Conservation (phyloP, 139 green algal genomes). For the Limnomonas spitsbergensis region DNA sequence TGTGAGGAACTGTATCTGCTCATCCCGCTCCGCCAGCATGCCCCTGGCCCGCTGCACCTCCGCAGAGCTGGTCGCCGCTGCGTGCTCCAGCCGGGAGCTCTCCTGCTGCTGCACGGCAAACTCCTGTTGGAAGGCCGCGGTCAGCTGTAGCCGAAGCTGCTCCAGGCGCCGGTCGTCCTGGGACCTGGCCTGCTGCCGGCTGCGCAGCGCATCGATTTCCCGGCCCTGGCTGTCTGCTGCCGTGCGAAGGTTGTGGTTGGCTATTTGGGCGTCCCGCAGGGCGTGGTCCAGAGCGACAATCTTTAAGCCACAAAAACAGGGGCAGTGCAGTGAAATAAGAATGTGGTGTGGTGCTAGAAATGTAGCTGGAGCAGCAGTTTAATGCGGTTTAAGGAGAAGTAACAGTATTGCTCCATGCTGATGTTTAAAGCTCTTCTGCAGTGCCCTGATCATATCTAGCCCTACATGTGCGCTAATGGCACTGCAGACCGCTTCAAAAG, state of each 20-base stretch:
- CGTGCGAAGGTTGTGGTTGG: conserved; percentile 23
- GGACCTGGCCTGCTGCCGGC: neutral
- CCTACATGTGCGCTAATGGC: no score
- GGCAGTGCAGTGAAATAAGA: neutral
- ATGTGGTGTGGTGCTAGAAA: neutral
- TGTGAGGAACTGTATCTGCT: neutral
- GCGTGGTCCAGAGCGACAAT: conserved; percentile 51
- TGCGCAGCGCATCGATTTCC: conserved; percentile 17
- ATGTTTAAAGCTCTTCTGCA: neutral
- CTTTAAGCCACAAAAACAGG: conserved; percentile 19
- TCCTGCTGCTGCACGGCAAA: neutral
- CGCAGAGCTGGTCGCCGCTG: neutral
- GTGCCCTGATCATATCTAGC: no score
- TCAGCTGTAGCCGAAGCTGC: conserved; percentile 38
- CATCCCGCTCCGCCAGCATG: neutral
- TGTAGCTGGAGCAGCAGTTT: neutral
- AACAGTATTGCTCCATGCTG: neutral
- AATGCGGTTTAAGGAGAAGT: neutral
- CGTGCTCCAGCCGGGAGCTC: neutral
- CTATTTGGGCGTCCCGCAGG: conserved; percentile 42
- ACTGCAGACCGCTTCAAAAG: no score
- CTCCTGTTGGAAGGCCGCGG: conserved; percentile 24
- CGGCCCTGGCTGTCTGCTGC: neutral
- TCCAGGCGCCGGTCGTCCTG: conserved; percentile 34
- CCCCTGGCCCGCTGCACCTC: conserved; percentile 5